Conservation (phyloP, 345 rosid genomes). For the Sisymbrium altissimum region DNA sequence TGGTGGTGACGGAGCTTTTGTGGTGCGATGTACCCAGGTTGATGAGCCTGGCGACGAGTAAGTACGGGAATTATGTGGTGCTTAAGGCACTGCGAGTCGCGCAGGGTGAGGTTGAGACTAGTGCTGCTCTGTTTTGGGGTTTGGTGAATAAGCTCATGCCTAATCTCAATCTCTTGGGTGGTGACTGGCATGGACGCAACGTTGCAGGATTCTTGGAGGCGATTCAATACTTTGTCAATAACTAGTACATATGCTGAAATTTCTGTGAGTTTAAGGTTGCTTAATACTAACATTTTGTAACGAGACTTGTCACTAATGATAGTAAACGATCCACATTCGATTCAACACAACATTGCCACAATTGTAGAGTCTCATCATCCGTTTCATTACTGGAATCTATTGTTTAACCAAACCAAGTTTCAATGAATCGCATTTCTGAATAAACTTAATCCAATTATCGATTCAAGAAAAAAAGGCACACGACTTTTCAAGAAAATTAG, state of each 20-base stretch:
- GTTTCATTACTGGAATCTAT: too few species aligned
- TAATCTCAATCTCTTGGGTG: not conserved
- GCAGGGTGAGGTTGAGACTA: not conserved
- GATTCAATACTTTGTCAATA: not conserved
- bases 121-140: not conserved
- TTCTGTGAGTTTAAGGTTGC: not conserved
- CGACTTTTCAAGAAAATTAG: not conserved
- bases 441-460: too few species aligned
- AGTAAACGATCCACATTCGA: not conserved
- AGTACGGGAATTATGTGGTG: conserved; percentile 21
- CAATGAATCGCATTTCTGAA: too few species aligned
- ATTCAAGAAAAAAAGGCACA: too few species aligned
- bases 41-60: too few species aligned
- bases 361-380: too few species aligned
- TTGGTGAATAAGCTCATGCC: conserved; percentile 5
- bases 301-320: not conserved
- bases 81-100: not conserved
- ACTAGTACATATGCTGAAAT: not conserved
- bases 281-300: not conserved
- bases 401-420: too few species aligned
- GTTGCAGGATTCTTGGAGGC: not conserved
- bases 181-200: not conserved
- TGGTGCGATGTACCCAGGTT: too few species aligned
- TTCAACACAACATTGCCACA: too few species aligned
- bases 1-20: too few species aligned